phyloP scores from a whole-genome alignment of 192 early-diverging fungal species.

The Phycomyces nitens region DNA sequence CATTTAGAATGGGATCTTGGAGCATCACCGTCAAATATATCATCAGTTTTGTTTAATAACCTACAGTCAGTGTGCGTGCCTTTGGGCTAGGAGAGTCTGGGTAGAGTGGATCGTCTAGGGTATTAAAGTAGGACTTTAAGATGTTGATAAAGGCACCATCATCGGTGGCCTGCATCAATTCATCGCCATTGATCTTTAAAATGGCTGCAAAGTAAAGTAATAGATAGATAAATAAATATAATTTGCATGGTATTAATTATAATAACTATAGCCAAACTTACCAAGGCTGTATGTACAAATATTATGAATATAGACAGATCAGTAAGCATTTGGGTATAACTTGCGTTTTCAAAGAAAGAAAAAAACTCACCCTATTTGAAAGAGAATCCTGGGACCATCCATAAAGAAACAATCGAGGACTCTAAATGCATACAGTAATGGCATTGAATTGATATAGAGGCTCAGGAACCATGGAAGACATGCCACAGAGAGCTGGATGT shows the following conservation, averaged over 20 bases:
- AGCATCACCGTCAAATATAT: too few species aligned
- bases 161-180: conserved; percentile 47
- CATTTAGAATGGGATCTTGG: too few species aligned
- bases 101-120: conserved; percentile 64
- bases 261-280: too few species aligned
- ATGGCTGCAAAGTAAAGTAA: conserved; percentile 51
- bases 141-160: conserved; percentile 63
- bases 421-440: conserved; percentile 80
- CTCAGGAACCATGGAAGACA: conserved; percentile 98
- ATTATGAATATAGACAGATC: too few species aligned
- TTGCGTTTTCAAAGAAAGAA: too few species aligned
- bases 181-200: conserved; percentile 77
- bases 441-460: conserved; percentile 95
- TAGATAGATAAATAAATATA: too few species aligned
- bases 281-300: too few species aligned
- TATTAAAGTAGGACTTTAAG: conserved; percentile 73
- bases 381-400: conserved; percentile 94
- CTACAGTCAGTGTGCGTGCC: conserved; percentile 47
- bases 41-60: too few species aligned
- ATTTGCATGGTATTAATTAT: too few species aligned
- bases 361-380: conserved; percentile 75
- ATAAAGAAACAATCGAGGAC: conserved; percentile 97
- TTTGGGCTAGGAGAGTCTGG: conserved; percentile 42
- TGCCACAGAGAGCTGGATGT: conserved; percentile 94
- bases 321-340: too few species aligned